A percentile compares a stretch with the other conserved stretches of the same genome.
Evolutionary conservation across 2,329 filamentous ascomycete genomes (phyloP).

Genomic region (Phoma sp.): DNA sequence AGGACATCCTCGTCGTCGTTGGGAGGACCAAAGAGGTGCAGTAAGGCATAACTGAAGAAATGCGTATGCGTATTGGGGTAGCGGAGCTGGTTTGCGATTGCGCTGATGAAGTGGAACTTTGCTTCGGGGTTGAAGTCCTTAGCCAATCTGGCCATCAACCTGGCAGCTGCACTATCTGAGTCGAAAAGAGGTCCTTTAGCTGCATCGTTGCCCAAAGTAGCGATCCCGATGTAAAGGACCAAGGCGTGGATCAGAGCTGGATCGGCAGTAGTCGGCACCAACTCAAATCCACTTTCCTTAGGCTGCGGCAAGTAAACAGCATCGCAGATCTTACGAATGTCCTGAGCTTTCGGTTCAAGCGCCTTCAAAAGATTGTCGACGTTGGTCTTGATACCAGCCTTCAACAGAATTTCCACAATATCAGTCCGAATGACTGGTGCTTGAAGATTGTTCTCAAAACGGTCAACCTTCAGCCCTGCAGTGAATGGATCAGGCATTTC

Average conservation of each 20-base stretch:
- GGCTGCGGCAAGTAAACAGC: conserved; percentile 67
- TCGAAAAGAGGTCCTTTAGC: conserved; percentile 70
- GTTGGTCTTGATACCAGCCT: conserved; percentile 59
- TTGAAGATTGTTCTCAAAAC: conserved; percentile 74
- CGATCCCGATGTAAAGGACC: conserved; percentile 79
- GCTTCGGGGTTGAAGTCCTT: conserved; percentile 77
- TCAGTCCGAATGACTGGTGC: conserved; percentile 71
- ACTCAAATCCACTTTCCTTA: conserved; percentile 69
- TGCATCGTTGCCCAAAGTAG: conserved; percentile 67
- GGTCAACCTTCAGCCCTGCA: conserved; percentile 75
- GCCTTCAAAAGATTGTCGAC: conserved; percentile 60
- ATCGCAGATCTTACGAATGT: conserved; percentile 76
- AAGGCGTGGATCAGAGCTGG: conserved; percentile 77
- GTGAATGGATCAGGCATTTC: conserved; percentile 78
- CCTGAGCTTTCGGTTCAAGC: conserved; percentile 69
- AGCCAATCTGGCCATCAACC: conserved; percentile 75
- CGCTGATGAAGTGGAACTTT: conserved; percentile 82
- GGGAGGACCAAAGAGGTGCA: conserved; percentile 75
- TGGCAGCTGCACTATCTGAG: conserved; percentile 69
- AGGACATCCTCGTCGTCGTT: conserved; percentile 67
- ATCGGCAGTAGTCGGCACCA: conserved; percentile 72
- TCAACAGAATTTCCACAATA: conserved; percentile 57
- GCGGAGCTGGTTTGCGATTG: conserved; percentile 89
- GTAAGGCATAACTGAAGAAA: conserved; percentile 85
- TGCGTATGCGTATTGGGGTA: conserved; percentile 89